phyloP scores from a whole-genome alignment of 139 green algal genomes.

The Asterochloris erici region DNA sequence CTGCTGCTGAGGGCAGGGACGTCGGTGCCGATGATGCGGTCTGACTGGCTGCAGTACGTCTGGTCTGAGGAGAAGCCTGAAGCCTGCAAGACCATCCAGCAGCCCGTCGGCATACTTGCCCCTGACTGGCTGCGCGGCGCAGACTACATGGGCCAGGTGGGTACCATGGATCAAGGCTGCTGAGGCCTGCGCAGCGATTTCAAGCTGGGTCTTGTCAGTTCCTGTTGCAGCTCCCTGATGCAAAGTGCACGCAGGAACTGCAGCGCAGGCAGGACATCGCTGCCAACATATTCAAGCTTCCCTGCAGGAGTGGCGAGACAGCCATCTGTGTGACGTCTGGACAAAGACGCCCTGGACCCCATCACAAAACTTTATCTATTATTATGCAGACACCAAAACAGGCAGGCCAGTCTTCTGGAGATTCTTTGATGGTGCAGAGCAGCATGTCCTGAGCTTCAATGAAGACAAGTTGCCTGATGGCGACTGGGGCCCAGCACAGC shows the following conservation, averaged over 20 bases:
- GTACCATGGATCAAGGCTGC: neutral
- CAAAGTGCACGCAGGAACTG: no score
- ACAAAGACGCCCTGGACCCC: conserved; percentile 1
- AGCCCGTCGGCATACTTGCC: conserved; percentile 21
- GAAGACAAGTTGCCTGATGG: conserved; percentile 4
- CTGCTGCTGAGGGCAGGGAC: no score
- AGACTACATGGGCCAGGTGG: conserved; percentile 6
- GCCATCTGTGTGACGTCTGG: neutral
- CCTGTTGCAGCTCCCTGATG: no score
- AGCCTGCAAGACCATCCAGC: conserved; percentile 1
- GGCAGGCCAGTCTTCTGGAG: conserved; percentile 3
- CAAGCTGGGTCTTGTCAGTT: no score
- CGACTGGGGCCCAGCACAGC: conserved; percentile 4
- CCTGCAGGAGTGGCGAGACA: no score
- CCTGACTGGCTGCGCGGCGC: conserved; percentile 20
- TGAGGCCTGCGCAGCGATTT: no score
- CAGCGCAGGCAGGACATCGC: no score
- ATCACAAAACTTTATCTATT: conserved; percentile 5
- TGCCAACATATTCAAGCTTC: no score
- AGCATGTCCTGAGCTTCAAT: conserved; percentile 12
- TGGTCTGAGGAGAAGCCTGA: conserved; percentile 4
- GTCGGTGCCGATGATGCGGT: no score
- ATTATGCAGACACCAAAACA: neutral
- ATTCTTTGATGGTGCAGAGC: conserved; percentile 14
- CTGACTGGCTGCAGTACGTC: neutral